phyloP scores from a whole-genome alignment of 73 alveolate genomes.

The Diophrys appendiculata region DNA sequence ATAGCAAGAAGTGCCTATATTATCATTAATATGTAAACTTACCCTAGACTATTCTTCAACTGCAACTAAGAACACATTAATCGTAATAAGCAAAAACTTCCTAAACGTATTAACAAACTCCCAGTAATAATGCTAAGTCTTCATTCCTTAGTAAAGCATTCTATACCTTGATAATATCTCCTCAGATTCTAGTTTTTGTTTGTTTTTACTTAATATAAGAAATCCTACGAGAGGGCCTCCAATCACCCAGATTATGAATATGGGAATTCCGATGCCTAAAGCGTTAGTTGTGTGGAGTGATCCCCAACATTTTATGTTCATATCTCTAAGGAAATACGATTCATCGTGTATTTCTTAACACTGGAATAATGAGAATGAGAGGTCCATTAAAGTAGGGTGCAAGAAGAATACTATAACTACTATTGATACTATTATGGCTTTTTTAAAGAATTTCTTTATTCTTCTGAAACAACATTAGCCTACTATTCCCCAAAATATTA shows the following conservation, averaged over 20 bases:
- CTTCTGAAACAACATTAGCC: background rate
- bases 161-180: constrained; percentile 3
- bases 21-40: background rate
- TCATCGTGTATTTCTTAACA: background rate
- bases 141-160: background rate
- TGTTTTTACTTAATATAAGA: background rate
- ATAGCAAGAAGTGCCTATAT: background rate
- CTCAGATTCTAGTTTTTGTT: background rate
- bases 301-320: background rate
- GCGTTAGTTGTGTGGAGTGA: background rate
- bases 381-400: background rate
- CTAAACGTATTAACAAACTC: constrained; percentile 22
- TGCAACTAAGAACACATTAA: constrained; percentile 14
- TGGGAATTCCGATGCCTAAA: background rate
- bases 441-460: background rate
- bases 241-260: background rate
- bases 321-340: background rate
- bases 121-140: background rate
- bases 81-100: constrained; percentile 9
- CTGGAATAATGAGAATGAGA: background rate
- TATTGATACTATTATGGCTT: background rate
- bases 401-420: background rate
- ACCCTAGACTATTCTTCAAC: background rate
- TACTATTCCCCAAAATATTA: background rate
- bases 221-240: constrained; percentile 6